Base-by-base conservation (phyloP, 495 filamentous ascomycete genomes). In the Cercophora sp. region DNA sequence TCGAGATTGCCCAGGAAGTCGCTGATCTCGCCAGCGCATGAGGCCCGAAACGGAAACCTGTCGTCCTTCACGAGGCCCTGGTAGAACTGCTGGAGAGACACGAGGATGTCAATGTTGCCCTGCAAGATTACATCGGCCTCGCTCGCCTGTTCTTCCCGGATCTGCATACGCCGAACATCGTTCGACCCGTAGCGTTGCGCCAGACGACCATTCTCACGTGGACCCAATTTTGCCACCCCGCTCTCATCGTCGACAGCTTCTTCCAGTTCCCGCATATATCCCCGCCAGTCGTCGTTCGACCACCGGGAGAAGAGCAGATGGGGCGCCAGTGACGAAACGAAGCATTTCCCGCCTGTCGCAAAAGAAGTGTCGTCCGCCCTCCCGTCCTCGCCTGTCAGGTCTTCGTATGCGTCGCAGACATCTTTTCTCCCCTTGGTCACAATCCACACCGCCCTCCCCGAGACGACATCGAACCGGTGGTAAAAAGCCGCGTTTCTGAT, bases 401-500 rank as follows among this genome's bases (percentile, higher is more conserved):
- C 61, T 35, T 66, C 58, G 44, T 71, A 59, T 9, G 66, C 48
- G 18, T 72, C 54, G 32, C 68, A 51, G 22, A 75, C 58, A 26
- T 69, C 63, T 9, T 34, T 48, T 16, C 59, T 54, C 19, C 59
- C 71, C 50, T 71, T 69, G 1, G 67, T 54, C 1, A 67, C 65
- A 19, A 73, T 65, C 72, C 74, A 76, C 8, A 72, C 31, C 3
- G 66, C 56, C 5, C 59, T 62, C 4, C 69, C 71, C 9, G 52
- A 61, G 11, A 61, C 51, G 26, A 74, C 50, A 49, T 78, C 75
- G 55, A 75, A 75, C 36, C 67, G 68, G 48, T 78, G 73, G 51
- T 75, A 67, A n/a, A 76, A 51, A 0, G 65, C 68, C 1, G 62
- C 64, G 41, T 71, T 72, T 5, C 71, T 68, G 23, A 77, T 75